Conservation (phyloP, 2,329 filamentous ascomycete species). For the Botrytis medusae region DNA sequence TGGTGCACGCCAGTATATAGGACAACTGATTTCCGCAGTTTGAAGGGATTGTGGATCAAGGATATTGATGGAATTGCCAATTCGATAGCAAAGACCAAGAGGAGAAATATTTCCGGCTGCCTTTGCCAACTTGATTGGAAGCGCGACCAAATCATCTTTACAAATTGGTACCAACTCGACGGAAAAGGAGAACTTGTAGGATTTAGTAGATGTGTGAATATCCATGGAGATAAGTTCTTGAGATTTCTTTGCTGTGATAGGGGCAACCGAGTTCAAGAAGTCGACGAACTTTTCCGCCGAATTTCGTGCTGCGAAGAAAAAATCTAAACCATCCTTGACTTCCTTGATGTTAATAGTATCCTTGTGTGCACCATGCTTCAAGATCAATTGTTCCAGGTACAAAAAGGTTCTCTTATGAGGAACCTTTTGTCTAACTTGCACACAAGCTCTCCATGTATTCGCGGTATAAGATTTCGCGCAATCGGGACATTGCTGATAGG, state of each 20-base stretch:
- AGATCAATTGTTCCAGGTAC: conserved; percentile 86
- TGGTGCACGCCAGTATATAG: conserved; percentile 87
- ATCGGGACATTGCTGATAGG: conserved; percentile 90
- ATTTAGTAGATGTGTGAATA: conserved; percentile 83
- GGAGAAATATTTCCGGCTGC: conserved; percentile 85
- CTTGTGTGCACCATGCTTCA: conserved; percentile 88
- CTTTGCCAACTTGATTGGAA: conserved; percentile 87
- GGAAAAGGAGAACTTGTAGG: conserved; percentile 93
- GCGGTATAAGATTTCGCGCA: conserved; percentile 95
- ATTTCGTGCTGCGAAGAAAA: conserved; percentile 87
- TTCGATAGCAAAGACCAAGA: conserved; percentile 78
- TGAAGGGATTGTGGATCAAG: conserved; percentile 90
- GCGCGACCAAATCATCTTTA: conserved; percentile 93
- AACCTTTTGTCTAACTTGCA: conserved; percentile 96
- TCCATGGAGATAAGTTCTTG: conserved; percentile 93
- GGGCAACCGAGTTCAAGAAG: conserved; percentile 79
- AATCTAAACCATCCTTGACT: conserved; percentile 92
- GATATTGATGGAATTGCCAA: conserved; percentile 87
- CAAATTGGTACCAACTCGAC: conserved; percentile 90
- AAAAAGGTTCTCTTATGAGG: conserved; percentile 87
- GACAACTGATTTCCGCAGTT: conserved; percentile 78
- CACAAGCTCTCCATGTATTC: conserved; percentile 90
- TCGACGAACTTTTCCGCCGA: conserved; percentile 91
- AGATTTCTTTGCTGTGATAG: conserved; percentile 78
- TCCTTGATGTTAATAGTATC: conserved; percentile 99